A percentile compares a stretch with the other conserved stretches of the same genome.
Conservation (phyloP, 352 stramenopile species). For the Plasmopara muralis region DNA sequence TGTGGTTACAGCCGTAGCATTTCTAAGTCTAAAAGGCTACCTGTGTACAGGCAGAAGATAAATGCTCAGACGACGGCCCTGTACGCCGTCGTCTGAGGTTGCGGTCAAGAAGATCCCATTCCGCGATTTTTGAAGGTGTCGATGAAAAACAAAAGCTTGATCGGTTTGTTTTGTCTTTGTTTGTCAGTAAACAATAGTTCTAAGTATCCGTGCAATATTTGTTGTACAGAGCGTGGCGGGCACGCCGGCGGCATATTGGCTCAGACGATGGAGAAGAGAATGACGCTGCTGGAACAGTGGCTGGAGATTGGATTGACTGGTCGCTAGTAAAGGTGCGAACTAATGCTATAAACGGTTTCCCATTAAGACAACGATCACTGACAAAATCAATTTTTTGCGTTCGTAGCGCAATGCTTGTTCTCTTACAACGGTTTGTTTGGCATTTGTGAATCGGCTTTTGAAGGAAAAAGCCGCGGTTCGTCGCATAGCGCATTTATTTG, state of each 20-base stretch:
- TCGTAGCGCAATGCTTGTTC: slow-evolving; percentile 22
- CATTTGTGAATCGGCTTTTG: slow-evolving; percentile 52
- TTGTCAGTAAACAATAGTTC: neutral
- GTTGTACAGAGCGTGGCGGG: slow-evolving; percentile 49
- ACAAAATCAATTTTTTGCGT: neutral
- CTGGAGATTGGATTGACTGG: slow-evolving; percentile 71
- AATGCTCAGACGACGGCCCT: slow-evolving; percentile 21
- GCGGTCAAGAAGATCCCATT: slow-evolving; percentile 19
- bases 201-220: neutral
- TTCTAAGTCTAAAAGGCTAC: slow-evolving; percentile 4
- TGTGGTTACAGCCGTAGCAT: neutral
- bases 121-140: slow-evolving; percentile 13
- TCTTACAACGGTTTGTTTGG: slow-evolving; percentile 53
- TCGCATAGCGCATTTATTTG: neutral
- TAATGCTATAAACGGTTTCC: neutral
- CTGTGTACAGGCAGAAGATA: slow-evolving; percentile 20
- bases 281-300: slow-evolving; percentile 11
- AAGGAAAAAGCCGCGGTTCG: slow-evolving; percentile 70
- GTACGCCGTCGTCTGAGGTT: slow-evolving; percentile 13
- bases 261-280: slow-evolving; percentile 40
- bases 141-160: slow-evolving; percentile 47
- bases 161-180: slow-evolving; percentile 29
- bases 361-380: neutral
- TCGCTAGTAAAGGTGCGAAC: slow-evolving; percentile 37
- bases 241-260: slow-evolving; percentile 44